Conservation (phyloP, 2,329 filamentous ascomycete genomes). For the Epichloe sp. region DNA sequence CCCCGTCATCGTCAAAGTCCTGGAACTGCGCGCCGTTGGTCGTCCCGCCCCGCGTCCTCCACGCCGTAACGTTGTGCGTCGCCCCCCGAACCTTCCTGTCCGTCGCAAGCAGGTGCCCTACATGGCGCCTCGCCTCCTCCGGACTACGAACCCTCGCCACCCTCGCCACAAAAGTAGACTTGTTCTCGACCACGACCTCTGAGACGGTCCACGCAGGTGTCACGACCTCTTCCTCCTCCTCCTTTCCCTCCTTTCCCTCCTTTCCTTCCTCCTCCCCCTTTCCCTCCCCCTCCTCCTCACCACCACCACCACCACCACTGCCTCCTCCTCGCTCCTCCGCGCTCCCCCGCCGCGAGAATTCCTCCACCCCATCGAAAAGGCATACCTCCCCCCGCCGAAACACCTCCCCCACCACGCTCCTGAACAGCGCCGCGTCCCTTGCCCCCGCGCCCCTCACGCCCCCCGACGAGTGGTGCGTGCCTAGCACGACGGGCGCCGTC, state of each 20-base stretch:
- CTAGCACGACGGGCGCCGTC: conserved; percentile 57
- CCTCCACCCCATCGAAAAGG: conserved; percentile 82
- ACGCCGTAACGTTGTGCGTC: conserved; percentile 92
- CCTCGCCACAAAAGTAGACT: conserved; percentile 77
- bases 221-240: conserved; percentile 1
- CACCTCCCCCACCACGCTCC: conserved; percentile 51
- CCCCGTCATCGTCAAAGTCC: conserved; percentile 96
- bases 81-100: conserved; percentile 81
- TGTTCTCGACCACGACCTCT: conserved; percentile 62
- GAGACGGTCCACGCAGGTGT: conserved; percentile 58
- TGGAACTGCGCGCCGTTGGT: conserved; percentile 40
- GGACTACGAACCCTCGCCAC: conserved; percentile 49
- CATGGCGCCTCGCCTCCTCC: conserved; percentile 53
- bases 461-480: conserved; percentile 72
- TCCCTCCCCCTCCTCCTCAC: conserved; percentile 36
- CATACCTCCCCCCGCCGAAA: conserved; percentile 73
- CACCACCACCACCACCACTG: not conserved
- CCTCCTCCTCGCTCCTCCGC: conserved; percentile 16
- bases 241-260: too few species aligned
- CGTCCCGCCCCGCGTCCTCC: conserved; percentile 54
- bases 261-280: conserved; percentile 37
- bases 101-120: conserved; percentile 63
- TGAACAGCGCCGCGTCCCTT: conserved; percentile 54
- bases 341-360: conserved; percentile 38
- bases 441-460: conserved; percentile 58